A percentile compares a stretch with the other conserved stretches of the same genome.
phyloP scores from a whole-genome alignment of 768 basidiomycete genomes.

The Pisolithus marmoratus region DNA sequence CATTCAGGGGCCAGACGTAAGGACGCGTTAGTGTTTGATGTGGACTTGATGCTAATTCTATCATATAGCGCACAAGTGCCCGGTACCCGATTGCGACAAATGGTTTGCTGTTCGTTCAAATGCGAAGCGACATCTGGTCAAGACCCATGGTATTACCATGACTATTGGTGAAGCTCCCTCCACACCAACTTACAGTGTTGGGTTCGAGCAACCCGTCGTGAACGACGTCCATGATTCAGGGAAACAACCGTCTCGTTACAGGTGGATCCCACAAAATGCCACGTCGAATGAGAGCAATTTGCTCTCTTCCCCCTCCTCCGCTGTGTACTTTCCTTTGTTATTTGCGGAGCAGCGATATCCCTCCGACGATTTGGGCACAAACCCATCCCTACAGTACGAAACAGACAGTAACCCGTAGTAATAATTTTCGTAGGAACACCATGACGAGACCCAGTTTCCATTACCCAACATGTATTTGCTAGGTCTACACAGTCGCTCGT shows the following conservation, averaged over 20 bases:
- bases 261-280: conserved; percentile 39
- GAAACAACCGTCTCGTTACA: conserved; percentile 29
- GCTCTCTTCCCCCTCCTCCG: conserved; percentile 11
- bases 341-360: not conserved
- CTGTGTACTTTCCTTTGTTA: not conserved
- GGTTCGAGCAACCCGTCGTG: conserved; percentile 42
- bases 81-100: conserved; percentile 54
- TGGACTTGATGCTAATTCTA: conserved; percentile 5
- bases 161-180: conserved; percentile 14
- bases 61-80: conserved; percentile 37
- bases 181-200: conserved; percentile 30
- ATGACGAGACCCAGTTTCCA: not conserved
- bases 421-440: not conserved
- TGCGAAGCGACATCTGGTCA: conserved; percentile 64
- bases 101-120: conserved; percentile 77
- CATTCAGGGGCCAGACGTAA: conserved; percentile 47
- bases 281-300: conserved; percentile 25
- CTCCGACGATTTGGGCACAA: not conserved
- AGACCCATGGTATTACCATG: conserved; percentile 58
- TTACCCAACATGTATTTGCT: not conserved
- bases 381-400: not conserved
- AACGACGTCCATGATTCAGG: conserved; percentile 37
- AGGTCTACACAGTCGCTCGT: not conserved
- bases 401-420: not conserved
- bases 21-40: conserved; percentile 10